Base-by-base conservation (phyloP, 768 basidiomycete species). In the Pleurotus tuoliensis region DNA sequence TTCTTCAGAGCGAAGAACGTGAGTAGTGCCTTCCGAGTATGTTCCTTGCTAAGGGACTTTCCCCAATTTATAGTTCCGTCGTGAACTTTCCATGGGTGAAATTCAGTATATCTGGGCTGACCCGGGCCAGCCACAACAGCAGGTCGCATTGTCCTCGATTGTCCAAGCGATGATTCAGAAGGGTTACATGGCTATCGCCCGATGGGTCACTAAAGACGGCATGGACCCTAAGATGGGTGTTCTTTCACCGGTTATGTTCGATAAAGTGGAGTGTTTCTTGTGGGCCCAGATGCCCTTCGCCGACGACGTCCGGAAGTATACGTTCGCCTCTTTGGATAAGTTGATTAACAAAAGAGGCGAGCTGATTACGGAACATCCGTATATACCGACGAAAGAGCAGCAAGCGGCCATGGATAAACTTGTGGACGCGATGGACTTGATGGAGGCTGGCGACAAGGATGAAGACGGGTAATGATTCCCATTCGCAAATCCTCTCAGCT, bases 221-320 rank as follows among this genome's bases (percentile, higher is more conserved):
- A 73, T 76, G 63, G 92, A 92, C 59, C 90, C 93, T 8, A 92
- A 88, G 67, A 90, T 97, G 82, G 94, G 93, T 7, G 77, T 92
- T 13, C 78, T 93, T 30, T 69, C 75, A 2, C 90, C 94, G 2
- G 68, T 75, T 20, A 71, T 77, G 24, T 84, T 86, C 64, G 80
- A 84, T 0, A 78, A 83, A 15, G 76, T 90, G 8, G 92, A 97
- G 63, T 91, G 85, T 65, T 73, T 96, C 56, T 76, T 93, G 47
- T 97, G 89, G 91, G 82, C 83, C 18, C 87, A 87, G 93, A 83
- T 98, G 81, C 96, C 96, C 0, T 98, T 97, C 65, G 93, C 93
- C 2, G 96, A 99, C 67, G 96, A 99, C 63, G 78, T 94, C 52
- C 84, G 94, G 57, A 89, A 85, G 61, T 93, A 92, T 69, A 84